Evolutionary conservation across 495 filamentous ascomycete genomes (phyloP), one percentile per base, ranked within the genome.

Genomic region (Lichenothelia convexa): DNA sequence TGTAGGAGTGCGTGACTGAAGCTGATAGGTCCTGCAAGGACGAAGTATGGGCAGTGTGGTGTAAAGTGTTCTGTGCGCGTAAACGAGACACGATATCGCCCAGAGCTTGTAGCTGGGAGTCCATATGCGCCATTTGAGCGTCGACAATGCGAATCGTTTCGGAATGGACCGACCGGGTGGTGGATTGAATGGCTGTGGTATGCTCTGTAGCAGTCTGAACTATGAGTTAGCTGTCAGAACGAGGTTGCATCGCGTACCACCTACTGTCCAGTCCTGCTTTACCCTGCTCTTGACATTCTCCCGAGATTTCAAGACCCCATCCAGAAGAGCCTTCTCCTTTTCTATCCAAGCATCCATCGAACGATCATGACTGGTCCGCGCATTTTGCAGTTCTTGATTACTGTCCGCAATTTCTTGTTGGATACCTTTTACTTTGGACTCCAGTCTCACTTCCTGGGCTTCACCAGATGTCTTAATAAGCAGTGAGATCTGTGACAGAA

Each of bases 81-180:
- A 91, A 84, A 30, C 80, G 78, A 19, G 79, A 64, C 22, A 94
- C 81, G 43, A 93, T 93, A 41, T 84, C 80, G 56, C 93, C 89
- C 4, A 95, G 65, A 5, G 80, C 78, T 44, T 68, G 68, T 71
- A 97, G 87, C 57, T 95, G 83, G 5, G 63, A 64, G 39, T 79
- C 75, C 58, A 97, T 78, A 39, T 91, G 76, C 26, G 65, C 67
- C 60, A 93, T 78, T 54, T 95, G 91, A 18, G 75, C 76, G 49
- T 86, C 79, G 7, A 94, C 87, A 45, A 92, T 89, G 1, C 73
- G 74, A 15, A 93, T 71, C 0, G 86, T 92, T 56, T 92, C 78
- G n/a, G 80, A 77, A 41, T 95, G 84, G 7, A 95, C 83, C 0
- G 82, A 80, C 37, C 79, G 76, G 1, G 86, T 91, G 0, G 79